Base-by-base conservation (phyloP, 1,284 basidiomycete genomes). In the Cutaneotrichosporon dermatis region DNA sequence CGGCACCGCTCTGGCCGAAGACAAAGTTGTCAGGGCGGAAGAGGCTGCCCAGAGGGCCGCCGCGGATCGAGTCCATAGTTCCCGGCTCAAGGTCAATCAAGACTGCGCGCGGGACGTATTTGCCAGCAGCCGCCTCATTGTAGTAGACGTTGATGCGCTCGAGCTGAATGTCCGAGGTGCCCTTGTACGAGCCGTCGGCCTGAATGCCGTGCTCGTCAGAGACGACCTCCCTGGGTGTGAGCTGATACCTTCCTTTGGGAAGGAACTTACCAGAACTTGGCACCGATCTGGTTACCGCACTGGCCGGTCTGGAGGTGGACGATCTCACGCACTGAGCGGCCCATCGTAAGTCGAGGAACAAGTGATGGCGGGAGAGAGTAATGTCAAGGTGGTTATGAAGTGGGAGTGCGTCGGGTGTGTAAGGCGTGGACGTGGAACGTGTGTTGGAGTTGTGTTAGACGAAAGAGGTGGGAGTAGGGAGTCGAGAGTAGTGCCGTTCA, bases 231-330 rank as follows among this genome's bases (percentile, higher is more conserved):
- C 73, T 73, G 58, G 15, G 25, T 41, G 60, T 66, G 48, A 66
- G 63, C 34, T 44, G 1, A n/a, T n/a, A n/a, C n/a, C n/a, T n/a
- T 51, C 16, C 44, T 43, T 33, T n/a, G 9, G 43, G 1, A 6
- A 2, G 8, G 13, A n/a, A 92, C 92, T 80, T 89, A 92, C 94
- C 92, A 97, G 87, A 98, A 97, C 82, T 96, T 96, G 83, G 91
- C 89, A 90, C 91, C 91, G 76, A 95, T 94, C 83, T 95, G 92
- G 89, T 95, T 95, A 85, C 92, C 92, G 79, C 92, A 94, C 90
- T 95, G 79, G 82, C 92, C 92, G 71, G 92, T 94, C 80, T 95
- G 92, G 74, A 95, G 86, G 82, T 95, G 92, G 76, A 95, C 92
- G 80, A 95, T 94, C 86, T 94, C 92, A 84, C 91, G 88, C 90